Conservation (phyloP, 148 eudicot species). For the Cornus florida region DNA sequence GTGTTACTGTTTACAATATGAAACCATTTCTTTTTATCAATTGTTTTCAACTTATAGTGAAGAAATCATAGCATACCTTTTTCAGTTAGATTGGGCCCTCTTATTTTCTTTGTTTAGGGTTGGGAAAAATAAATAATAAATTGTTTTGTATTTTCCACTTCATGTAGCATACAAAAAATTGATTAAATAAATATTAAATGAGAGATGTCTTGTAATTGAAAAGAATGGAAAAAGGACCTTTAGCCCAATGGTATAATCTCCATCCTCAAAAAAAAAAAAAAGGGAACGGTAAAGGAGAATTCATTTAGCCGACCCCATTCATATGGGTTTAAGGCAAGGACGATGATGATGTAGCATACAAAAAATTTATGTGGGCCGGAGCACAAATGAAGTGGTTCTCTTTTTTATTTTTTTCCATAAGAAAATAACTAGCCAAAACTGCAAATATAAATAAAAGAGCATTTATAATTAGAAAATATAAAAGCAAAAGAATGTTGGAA, state of each 20-base stretch:
- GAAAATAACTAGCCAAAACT: background rate
- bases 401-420: background rate
- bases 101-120: background rate
- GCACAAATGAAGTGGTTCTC: background rate
- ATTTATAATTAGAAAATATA: background rate
- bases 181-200: too few species aligned
- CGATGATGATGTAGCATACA: background rate
- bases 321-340: too few species aligned
- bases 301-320: too few species aligned
- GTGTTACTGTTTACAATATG: too few species aligned
- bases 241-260: too few species aligned
- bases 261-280: too few species aligned
- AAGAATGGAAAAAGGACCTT: too few species aligned
- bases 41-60: background rate
- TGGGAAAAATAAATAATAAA: background rate
- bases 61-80: background rate
- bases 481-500: slow-evolving; percentile 12
- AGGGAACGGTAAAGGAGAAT: too few species aligned
- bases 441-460: background rate
- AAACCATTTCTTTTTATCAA: background rate
- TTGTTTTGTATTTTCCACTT: background rate
- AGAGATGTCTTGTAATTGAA: too few species aligned
- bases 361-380: background rate
- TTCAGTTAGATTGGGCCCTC: background rate
- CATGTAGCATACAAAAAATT: background rate